Evolutionary conservation across 2,329 filamentous ascomycete genomes (phyloP).

Genomic region (Diaporthe amygdali): DNA sequence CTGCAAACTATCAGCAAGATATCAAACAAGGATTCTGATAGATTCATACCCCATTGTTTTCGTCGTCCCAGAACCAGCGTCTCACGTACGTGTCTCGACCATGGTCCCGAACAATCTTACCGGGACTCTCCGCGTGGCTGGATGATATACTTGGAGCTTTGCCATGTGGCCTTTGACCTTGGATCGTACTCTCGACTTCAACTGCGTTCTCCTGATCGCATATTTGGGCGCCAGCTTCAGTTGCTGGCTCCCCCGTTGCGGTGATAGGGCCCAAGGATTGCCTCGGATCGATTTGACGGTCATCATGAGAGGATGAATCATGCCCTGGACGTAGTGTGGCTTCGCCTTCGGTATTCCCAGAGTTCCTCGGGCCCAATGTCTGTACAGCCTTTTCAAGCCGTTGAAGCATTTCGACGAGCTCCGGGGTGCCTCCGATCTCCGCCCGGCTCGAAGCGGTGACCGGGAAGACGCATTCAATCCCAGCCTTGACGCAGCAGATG

Average conservation of each 20-base stretch:
- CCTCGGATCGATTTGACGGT: not conserved
- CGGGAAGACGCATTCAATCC: not conserved
- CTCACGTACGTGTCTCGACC: not conserved
- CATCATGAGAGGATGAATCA: too few species aligned
- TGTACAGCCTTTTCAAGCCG: not conserved
- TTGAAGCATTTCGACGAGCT: not conserved
- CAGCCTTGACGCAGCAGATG: not conserved
- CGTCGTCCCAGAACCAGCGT: not conserved
- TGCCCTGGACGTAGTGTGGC: not conserved
- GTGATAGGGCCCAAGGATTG: not conserved
- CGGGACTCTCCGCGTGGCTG: not conserved
- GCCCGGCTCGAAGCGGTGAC: not conserved
- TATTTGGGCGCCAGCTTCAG: not conserved
- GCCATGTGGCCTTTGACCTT: not conserved
- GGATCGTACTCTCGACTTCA: not conserved
- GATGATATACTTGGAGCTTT: not conserved
- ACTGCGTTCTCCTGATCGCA: not conserved
- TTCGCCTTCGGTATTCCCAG: not conserved
- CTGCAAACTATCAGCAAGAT: not conserved
- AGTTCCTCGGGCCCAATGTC: not conserved
- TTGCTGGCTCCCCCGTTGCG: too few species aligned
- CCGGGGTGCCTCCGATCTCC: not conserved
- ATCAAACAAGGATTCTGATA: too few species aligned
- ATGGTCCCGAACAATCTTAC: not conserved
- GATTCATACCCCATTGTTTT: not conserved